Evolutionary conservation across 2,329 filamentous ascomycete genomes (phyloP).

Genomic region (Colletotrichum sp.): DNA sequence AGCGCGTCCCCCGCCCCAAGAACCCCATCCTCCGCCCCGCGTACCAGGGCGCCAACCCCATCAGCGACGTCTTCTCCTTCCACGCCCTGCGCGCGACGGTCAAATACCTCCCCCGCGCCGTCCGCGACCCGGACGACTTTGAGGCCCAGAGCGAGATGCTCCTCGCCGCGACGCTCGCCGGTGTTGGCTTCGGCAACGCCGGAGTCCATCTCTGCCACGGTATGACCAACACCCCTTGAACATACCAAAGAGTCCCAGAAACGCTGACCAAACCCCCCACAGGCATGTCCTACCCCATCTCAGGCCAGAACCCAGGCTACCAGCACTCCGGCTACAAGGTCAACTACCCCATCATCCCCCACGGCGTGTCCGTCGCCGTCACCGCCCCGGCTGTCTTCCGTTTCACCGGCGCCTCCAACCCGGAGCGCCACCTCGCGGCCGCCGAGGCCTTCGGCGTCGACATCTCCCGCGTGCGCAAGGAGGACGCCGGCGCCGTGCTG

Average conservation of each 20-base stretch:
- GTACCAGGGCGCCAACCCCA: constrained; percentile 97
- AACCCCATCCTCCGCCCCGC: constrained; percentile 93
- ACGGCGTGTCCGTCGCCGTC: constrained; percentile 94
- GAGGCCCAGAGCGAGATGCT: constrained; percentile 97
- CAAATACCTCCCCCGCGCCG: constrained; percentile 89
- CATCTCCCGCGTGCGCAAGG: constrained; percentile 82
- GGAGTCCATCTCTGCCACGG: constrained; percentile 82
- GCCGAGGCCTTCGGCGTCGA: constrained; percentile 93
- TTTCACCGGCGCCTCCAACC: constrained; percentile 91
- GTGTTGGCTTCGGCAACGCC: constrained; percentile 96
- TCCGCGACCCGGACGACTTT: constrained; percentile 84
- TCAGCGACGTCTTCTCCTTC: constrained; percentile 95
- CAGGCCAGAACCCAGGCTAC: constrained; percentile 78
- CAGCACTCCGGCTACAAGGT: constrained; percentile 74
- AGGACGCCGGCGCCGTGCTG: constrained; percentile 88
- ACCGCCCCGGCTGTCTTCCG: constrained; percentile 92
- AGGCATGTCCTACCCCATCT: constrained; percentile 98
- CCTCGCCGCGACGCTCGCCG: constrained; percentile 89
- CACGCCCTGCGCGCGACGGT: constrained; percentile 82
- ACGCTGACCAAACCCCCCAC: not conserved
- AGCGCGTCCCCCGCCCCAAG: constrained; percentile 80
- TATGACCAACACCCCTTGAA: constrained; percentile 32
- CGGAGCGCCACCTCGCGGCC: constrained; percentile 86
- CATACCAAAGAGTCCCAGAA: accelerated
- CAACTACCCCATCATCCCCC: constrained; percentile 80